Conservation (phyloP, 176 grass and related monocot genomes). For the Hyparrhenia diplandra region DNA sequence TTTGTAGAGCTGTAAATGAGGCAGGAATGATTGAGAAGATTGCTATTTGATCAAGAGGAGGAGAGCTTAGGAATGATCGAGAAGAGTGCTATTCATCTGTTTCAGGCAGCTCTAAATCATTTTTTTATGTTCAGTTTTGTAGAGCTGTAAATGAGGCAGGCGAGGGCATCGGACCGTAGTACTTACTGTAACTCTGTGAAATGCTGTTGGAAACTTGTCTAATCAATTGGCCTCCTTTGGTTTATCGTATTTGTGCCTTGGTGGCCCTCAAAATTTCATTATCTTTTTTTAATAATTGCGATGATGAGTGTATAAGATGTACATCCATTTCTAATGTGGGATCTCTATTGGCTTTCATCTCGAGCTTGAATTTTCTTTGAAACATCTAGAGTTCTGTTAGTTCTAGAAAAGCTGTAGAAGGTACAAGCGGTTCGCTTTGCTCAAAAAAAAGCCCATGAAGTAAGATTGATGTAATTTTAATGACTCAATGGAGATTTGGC, state of each 20-base stretch:
- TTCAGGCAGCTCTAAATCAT: too few relatives aligned
- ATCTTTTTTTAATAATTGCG: background rate
- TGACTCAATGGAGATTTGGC: too few relatives aligned
- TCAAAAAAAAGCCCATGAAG: background rate
- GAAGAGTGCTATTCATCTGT: too few relatives aligned
- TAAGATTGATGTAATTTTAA: background rate
- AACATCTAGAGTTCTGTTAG: background rate
- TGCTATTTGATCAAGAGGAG: too few relatives aligned
- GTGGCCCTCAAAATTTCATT: background rate
- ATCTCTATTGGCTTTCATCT: too few relatives aligned
- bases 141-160: background rate
- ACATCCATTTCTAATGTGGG: background rate
- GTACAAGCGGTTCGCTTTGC: background rate
- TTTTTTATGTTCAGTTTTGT: too few relatives aligned
- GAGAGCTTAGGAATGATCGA: too few relatives aligned
- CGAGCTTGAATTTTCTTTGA: background rate
- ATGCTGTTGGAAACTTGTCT: background rate
- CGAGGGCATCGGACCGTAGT: conserved; percentile 1
- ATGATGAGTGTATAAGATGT: background rate
- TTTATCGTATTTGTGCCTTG: background rate
- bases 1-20: too few relatives aligned
- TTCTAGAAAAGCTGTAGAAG: background rate
- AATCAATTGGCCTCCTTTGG: background rate
- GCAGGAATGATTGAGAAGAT: too few relatives aligned
- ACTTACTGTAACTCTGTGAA: conserved; percentile 12